These are phyloP conservation scores for Crotalaria pallida DNA, from an alignment of 306 rosid species.

Conservation along the genomic window DNA sequence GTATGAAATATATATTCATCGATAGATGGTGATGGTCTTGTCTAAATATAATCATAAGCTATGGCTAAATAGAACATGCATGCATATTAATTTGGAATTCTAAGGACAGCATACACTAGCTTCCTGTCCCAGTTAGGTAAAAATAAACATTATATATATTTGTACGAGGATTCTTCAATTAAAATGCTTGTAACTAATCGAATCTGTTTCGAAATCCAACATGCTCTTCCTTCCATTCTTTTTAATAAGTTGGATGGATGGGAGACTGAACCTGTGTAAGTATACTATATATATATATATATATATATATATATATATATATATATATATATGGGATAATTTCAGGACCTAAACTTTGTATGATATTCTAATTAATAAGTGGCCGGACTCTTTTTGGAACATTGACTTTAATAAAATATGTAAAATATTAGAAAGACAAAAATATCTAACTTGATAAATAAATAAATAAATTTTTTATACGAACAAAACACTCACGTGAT, in stretches of 20 bases:
- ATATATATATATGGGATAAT: no score
- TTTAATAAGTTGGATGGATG: background rate
- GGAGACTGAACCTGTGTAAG: no score
- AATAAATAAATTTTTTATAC: no score
- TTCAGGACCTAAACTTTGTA: no score
- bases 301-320: no score
- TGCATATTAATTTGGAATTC: slow-evolving; percentile 21
- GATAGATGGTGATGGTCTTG: slow-evolving; percentile 14
- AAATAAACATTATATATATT: slow-evolving; percentile 21
- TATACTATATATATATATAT: no score
- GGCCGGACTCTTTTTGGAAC: no score
- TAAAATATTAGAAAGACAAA: no score
- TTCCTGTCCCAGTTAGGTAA: background rate
- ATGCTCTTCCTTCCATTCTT: background rate
- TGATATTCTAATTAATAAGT: no score
- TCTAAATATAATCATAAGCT: slow-evolving; percentile 29
- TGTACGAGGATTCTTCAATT: slow-evolving; percentile 32
- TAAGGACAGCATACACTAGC: background rate
- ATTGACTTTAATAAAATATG: no score
- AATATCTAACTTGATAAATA: no score
- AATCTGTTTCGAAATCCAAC: background rate
- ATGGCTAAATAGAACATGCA: slow-evolving; percentile 25
- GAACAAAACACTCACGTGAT: no score
- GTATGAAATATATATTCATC: slow-evolving; percentile 21
- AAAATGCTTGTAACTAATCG: background rate